These are phyloP conservation scores for Xenoacremonium recifei DNA, from an alignment of 2,329 filamentous ascomycete genomes.

Conservation along the genomic window DNA sequence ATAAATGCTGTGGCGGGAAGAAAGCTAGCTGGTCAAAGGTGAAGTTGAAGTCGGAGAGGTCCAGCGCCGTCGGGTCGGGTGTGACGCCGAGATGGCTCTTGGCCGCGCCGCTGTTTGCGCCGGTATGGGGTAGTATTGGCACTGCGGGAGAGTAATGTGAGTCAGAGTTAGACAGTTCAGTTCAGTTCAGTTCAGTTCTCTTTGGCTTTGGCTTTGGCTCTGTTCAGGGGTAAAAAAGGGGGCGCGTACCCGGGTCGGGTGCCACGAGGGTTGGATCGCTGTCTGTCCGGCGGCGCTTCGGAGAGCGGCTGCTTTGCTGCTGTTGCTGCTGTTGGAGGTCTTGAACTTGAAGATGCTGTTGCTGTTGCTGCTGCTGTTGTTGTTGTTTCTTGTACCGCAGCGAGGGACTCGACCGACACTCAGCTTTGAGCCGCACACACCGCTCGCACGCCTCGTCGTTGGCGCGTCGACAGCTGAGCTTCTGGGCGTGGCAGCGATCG, in stretches of 20 bases:
- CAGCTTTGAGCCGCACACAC: slow-evolving; percentile 39
- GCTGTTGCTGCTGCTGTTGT: slow-evolving; percentile 21
- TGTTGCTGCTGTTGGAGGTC: slow-evolving; percentile 14
- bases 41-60: slow-evolving; percentile 34
- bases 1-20: slow-evolving; percentile 29
- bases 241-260: slow-evolving; percentile 36
- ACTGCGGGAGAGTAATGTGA: slow-evolving; percentile 25
- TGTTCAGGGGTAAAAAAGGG: slow-evolving; percentile 3
- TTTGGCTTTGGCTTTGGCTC: slow-evolving; percentile 1
- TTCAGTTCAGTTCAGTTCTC: too few species aligned
- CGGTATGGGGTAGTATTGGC: slow-evolving; percentile 26
- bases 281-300: slow-evolving; percentile 36
- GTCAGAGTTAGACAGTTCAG: too few species aligned
- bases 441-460: slow-evolving; percentile 41
- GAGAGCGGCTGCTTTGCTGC: slow-evolving; percentile 27
- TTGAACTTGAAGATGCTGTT: slow-evolving; percentile 15
- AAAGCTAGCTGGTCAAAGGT: slow-evolving; percentile 33
- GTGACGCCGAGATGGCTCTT: slow-evolving; percentile 27
- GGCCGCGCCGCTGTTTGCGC: slow-evolving; percentile 19
- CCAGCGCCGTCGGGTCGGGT: slow-evolving; percentile 26
- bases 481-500: slow-evolving; percentile 46
- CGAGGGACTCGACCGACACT: slow-evolving; percentile 45
- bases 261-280: slow-evolving; percentile 31
- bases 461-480: slow-evolving; percentile 44
- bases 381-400: slow-evolving; percentile 36